Evolutionary conservation across 202 grass and related monocot species (phyloP).

Genomic region (Dendrocalamus latiflorus): DNA sequence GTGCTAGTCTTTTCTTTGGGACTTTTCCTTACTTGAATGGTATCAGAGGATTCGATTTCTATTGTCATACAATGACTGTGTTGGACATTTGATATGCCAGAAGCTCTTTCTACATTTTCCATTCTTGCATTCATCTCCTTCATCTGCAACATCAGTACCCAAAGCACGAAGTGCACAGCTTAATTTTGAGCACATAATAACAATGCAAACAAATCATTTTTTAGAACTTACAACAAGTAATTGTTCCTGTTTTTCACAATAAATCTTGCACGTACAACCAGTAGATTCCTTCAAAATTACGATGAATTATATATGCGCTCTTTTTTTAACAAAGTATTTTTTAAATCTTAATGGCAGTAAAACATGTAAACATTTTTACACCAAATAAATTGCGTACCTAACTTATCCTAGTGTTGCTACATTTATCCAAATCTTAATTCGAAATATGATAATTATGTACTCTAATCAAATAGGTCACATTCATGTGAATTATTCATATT

Average conservation of each 20-base stretch:
- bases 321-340: neutral
- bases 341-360: neutral
- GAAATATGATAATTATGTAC: neutral
- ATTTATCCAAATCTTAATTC: too few species aligned
- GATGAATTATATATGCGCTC: neutral
- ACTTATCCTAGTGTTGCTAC: too few species aligned
- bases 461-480: neutral
- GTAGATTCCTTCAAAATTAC: neutral
- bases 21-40: constrained; percentile 34
- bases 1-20: constrained; percentile 31
- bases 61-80: constrained; percentile 15
- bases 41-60: constrained; percentile 48
- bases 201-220: neutral
- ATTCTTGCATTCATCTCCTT: constrained; percentile 71
- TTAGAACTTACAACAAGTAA: neutral
- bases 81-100: constrained; percentile 31
- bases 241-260: neutral
- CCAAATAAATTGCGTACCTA: neutral
- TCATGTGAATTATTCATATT: neutral
- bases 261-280: neutral
- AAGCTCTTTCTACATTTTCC: constrained; percentile 35
- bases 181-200: neutral
- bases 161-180: neutral
- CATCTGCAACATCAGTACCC: constrained; percentile 42
- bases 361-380: neutral